These are phyloP conservation scores for Phytopythium cucurbitacearum DNA, from an alignment of 352 stramenopile genomes.

Conservation along the genomic window DNA sequence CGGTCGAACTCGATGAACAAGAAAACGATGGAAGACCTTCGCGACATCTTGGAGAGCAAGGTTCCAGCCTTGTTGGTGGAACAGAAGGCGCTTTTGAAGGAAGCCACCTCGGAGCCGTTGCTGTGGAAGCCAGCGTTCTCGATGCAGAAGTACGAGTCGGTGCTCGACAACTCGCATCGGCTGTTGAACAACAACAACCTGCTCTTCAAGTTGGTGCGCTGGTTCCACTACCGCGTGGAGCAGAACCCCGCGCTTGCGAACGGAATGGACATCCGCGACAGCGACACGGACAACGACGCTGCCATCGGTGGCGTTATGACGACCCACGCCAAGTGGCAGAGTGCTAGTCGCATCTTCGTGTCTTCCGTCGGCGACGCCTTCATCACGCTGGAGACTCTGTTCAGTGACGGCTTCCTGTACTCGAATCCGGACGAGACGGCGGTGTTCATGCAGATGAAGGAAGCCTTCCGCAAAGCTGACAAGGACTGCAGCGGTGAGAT, in stretches of 20 bases:
- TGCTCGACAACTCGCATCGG: conserved; percentile 54
- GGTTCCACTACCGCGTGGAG: conserved; percentile 67
- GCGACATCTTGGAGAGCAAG: conserved; percentile 49
- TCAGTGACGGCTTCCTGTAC: conserved; percentile 72
- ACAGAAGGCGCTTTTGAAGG: conserved; percentile 51
- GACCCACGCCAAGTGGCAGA: conserved; percentile 44
- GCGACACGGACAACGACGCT: conserved; percentile 12
- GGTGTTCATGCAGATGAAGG: conserved; percentile 88
- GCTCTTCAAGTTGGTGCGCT: conserved; percentile 75
- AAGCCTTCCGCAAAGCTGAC: conserved; percentile 73
- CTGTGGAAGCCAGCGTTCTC: conserved; percentile 75
- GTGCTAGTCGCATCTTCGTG: conserved; percentile 45
- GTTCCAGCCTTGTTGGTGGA: conserved; percentile 53
- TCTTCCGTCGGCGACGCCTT: conserved; percentile 60
- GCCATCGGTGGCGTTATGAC: conserved; percentile 14
- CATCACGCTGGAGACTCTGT: conserved; percentile 65
- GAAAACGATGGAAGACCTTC: conserved; percentile 49
- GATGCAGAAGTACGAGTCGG: conserved; percentile 63
- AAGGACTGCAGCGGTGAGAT: conserved; percentile 81
- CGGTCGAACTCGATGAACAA: conserved; percentile 46
- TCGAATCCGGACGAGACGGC: conserved; percentile 75
- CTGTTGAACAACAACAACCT: conserved; percentile 84
- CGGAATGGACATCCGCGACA: conserved; percentile 49
- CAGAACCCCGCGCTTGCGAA: conserved; percentile 33
- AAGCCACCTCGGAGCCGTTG: conserved; percentile 58